phyloP scores from a whole-genome alignment of 805 yeast genomes.

The Spathaspora passalidarum region DNA sequence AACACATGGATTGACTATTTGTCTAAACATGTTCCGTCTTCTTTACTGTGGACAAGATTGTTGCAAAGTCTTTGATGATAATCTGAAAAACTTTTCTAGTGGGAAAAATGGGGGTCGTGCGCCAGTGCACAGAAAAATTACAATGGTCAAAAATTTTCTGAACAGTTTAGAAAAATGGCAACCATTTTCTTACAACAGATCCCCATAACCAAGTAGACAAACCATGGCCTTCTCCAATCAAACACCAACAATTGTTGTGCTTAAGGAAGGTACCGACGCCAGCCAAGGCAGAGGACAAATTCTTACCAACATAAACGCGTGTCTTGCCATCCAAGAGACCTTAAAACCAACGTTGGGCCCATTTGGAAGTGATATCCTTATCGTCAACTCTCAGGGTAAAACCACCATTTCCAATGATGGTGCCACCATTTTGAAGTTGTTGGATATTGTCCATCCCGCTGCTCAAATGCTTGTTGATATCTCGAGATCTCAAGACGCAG shows the following conservation, averaged over 20 bases:
- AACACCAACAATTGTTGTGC: conserved; percentile 96
- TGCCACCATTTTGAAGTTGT: conserved; percentile 86
- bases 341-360: conserved; percentile 95
- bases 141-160: no score
- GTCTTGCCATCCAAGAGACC: conserved; percentile 95
- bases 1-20: neutral
- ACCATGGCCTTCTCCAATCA: conserved; percentile 85
- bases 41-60: no score
- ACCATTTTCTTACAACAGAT: no score
- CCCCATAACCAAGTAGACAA: neutral
- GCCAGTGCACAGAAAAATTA: no score
- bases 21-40: neutral
- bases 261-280: conserved; percentile 96
- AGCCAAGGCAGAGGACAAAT: conserved; percentile 97
- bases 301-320: conserved; percentile 92
- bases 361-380: conserved; percentile 90
- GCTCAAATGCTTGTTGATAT: conserved; percentile 94
- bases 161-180: no score
- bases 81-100: no score
- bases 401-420: conserved; percentile 98
- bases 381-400: conserved; percentile 77
- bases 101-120: no score
- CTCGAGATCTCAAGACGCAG: conserved; percentile 95
- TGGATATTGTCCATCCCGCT: conserved; percentile 98
- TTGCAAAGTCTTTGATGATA: no score